Base-by-base conservation (phyloP, 306 rosid genomes). In the Prunus mira region DNA sequence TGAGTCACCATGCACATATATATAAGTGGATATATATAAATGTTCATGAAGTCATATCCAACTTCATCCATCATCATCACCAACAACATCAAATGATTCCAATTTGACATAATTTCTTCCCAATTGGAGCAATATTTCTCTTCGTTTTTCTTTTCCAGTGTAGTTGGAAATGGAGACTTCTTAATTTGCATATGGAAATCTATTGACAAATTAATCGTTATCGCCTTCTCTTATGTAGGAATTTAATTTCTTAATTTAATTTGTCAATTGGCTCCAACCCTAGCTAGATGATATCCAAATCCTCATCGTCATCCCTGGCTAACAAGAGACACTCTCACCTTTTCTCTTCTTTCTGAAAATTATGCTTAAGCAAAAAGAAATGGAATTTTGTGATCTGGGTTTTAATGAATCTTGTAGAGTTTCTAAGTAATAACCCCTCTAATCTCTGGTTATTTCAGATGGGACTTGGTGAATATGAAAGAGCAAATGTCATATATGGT, bases 391-490 rank as follows among this genome's bases (percentile, higher is more conserved):
- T 47, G 56, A 51, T 51, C 41, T 5, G 7, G 6, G 57, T 17
- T 52, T 34, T 45, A 43, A 56, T 58, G 43, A 56, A 14, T 72
- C 45, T 57, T 25, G 43, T 38, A 25, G 56, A 38, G 11, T 72
- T 17, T 73, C 66, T 57, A 72, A 41, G 12, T 60, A 55, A 13
- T 58, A 32, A 14, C 34, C 3, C 30, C 15, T 73, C 12, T 17
- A 73, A 45, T 10, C 32, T 49, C 17, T 17, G 61, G 76, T 14
- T 65, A 9, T 54, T 84, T 60, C 86, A 95, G 99, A 88, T 91
- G 93, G 93, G 93, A 45, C 82, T 83, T 58, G 85, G 90, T 25
- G 96, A 91, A 78, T 81, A 85, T 68, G 99, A 96, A 76, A 85
- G 91, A 88, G 67, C 91, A 84, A 91, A 80, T 80, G 67, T 87